Conservation (phyloP, 345 rosid genomes). For the Citrus maxima region DNA sequence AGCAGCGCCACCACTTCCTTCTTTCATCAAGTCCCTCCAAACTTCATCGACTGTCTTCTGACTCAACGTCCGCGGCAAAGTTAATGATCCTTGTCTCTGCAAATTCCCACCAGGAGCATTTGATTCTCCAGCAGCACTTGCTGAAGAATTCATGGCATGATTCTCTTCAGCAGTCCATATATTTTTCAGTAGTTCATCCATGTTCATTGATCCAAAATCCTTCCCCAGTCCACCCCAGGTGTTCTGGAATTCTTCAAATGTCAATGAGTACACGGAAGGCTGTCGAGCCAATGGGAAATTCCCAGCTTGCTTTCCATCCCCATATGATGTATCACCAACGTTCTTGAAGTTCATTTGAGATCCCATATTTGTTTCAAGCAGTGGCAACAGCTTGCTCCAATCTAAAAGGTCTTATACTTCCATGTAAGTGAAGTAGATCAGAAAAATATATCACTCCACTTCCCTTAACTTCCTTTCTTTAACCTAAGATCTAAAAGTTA, state of each 20-base stretch:
- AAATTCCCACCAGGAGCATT: conserved; percentile 53
- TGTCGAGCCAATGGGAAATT: conserved; percentile 55
- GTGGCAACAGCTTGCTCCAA: conserved; percentile 13
- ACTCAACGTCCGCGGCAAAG: conserved; percentile 87
- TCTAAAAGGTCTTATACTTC: conserved; percentile 11
- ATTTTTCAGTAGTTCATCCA: conserved; percentile 88
- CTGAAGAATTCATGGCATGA: conserved; percentile 47
- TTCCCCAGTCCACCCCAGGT: conserved; percentile 69
- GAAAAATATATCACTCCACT: conserved; percentile 10
- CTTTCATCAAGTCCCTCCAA: conserved; percentile 73
- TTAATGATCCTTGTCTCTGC: conserved; percentile 91
- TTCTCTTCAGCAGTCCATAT: conserved; percentile 92
- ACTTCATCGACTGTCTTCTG: conserved; percentile 97
- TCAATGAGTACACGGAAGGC: conserved; percentile 71
- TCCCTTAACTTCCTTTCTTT: conserved; percentile 17
- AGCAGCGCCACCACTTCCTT: conserved; percentile 29
- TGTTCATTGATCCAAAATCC: conserved; percentile 97
- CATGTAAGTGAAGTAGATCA: conserved; percentile 16
- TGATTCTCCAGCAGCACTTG: conserved; percentile 26
- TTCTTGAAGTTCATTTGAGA: conserved; percentile 68
- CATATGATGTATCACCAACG: conserved; percentile 39
- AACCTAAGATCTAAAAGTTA: conserved; percentile 15
- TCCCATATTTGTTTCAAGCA: conserved; percentile 39
- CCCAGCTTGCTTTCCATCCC: conserved; percentile 43
- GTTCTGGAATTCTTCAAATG: conserved; percentile 87